These are phyloP conservation scores for Penicillium palitans DNA, from an alignment of 2,329 filamentous ascomycete species.

Conservation along the genomic window DNA sequence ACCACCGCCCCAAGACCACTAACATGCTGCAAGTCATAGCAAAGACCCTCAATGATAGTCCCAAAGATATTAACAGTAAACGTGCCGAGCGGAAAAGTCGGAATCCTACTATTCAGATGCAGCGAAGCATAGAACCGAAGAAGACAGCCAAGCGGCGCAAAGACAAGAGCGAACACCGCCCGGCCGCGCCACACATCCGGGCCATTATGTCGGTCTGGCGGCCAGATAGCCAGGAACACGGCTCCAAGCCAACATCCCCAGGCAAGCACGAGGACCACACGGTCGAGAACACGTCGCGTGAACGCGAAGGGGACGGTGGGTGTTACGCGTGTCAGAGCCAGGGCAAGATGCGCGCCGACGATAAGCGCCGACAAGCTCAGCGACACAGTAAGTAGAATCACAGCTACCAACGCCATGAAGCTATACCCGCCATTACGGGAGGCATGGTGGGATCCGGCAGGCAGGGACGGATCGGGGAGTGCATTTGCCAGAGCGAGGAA, in stretches of 20 bases:
- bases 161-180: conserved; percentile 73
- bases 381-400: conserved; percentile 70
- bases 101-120: conserved; percentile 65
- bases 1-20: conserved; percentile 47
- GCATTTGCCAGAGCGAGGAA: conserved; percentile 80
- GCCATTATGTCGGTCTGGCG: conserved; percentile 56
- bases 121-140: conserved; percentile 71
- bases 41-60: conserved; percentile 71
- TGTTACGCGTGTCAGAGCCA: conserved; percentile 57
- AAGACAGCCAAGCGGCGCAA: conserved; percentile 78
- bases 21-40: conserved; percentile 75
- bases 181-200: conserved; percentile 70
- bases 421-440: conserved; percentile 72
- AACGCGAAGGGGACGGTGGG: conserved; percentile 62
- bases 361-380: conserved; percentile 70
- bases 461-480: conserved; percentile 55
- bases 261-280: conserved; percentile 62
- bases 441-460: conserved; percentile 36
- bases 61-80: conserved; percentile 80
- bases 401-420: conserved; percentile 75
- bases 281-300: conserved; percentile 64
- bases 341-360: conserved; percentile 72
- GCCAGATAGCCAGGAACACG: conserved; percentile 68
- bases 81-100: conserved; percentile 79
- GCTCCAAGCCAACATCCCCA: conserved; percentile 77